phyloP scores from a whole-genome alignment of 345 rosid genomes.

The Moricandia moricandioides region DNA sequence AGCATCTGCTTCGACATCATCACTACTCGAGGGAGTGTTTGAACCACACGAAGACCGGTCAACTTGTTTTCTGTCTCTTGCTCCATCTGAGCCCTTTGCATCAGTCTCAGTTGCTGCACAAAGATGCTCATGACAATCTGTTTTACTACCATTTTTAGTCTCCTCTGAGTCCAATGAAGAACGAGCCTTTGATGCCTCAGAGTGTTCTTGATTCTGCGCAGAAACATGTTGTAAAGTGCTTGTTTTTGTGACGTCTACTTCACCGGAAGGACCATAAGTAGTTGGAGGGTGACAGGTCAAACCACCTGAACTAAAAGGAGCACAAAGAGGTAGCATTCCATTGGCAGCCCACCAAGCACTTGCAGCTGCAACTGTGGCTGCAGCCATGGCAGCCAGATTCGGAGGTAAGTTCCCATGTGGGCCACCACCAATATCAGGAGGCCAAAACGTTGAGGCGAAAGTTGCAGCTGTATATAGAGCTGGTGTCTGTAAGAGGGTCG shows the following conservation, averaged over 20 bases:
- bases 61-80: conserved; percentile 61
- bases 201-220: conserved; percentile 40
- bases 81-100: conserved; percentile 50
- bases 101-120: conserved; percentile 43
- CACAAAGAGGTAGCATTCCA: conserved; percentile 74
- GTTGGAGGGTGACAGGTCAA: conserved; percentile 48
- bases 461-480: conserved; percentile 82
- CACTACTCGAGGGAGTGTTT: conserved; percentile 83
- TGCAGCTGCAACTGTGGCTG: conserved; percentile 94
- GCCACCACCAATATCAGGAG: conserved; percentile 22
- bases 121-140: conserved; percentile 42
- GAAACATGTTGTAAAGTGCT: conserved; percentile 37
- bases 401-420: conserved; percentile 54
- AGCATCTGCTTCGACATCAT: conserved; percentile 71
- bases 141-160: conserved; percentile 35
- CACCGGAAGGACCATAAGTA: conserved; percentile 43
- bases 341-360: conserved; percentile 99
- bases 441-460: conserved; percentile 74
- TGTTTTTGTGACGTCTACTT: conserved; percentile 38
- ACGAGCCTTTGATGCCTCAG: conserved; percentile 58
- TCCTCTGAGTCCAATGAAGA: conserved; percentile 52
- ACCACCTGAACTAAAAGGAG: conserved; percentile 60
- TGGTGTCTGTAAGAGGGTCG: conserved; percentile 77
- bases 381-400: conserved; percentile 70
- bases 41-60: conserved; percentile 96